Conservation (phyloP, 2,329 filamentous ascomycete genomes). For the Triangularia verruculosa region DNA sequence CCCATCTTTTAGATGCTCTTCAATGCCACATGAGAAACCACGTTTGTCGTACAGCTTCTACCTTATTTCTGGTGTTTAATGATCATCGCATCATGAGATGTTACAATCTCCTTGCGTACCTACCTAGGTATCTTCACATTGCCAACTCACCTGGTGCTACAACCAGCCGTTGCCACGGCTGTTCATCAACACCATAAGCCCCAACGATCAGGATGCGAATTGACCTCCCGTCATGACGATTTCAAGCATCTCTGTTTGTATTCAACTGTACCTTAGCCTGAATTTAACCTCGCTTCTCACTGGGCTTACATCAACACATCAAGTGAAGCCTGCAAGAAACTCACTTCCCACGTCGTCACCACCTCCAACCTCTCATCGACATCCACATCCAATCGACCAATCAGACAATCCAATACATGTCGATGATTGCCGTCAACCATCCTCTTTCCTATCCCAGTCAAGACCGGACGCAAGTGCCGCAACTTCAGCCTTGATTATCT, state of each 20-base stretch:
- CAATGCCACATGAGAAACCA: no score
- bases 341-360: not conserved
- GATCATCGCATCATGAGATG: no score
- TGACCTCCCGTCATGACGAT: not conserved
- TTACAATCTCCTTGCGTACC: no score
- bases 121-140: no score
- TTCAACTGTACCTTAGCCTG: not conserved
- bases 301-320: not conserved
- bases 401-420: not conserved
- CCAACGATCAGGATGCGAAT: no score
- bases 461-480: not conserved
- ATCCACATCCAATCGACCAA: not conserved
- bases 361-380: not conserved
- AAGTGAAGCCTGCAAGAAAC: not conserved
- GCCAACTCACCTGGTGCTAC: no score
- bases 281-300: not conserved
- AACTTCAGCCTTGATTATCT: not conserved
- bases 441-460: not conserved
- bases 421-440: not conserved
- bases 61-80: no score
- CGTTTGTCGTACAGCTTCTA: no score
- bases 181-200: no score
- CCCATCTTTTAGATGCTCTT: no score
- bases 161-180: no score
- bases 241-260: not conserved